Percentiles rank a stretch among this genome's conserved stretches.
phyloP scores from a whole-genome alignment of 2,329 filamentous ascomycete species.

The Triangularia setosa region DNA sequence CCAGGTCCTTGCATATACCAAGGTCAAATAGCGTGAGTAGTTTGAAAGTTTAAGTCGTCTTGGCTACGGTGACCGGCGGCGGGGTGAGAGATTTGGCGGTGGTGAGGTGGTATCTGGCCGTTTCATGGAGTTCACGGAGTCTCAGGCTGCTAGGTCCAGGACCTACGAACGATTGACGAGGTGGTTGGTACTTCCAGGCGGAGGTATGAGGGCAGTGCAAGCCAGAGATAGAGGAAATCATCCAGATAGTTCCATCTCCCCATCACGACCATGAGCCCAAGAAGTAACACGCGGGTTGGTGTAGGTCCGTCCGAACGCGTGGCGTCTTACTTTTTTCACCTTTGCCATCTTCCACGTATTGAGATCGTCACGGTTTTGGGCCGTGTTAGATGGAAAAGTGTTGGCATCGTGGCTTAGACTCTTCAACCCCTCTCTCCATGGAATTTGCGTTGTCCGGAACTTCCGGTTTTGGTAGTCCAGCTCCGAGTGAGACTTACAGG shows the following conservation, averaged over 20 bases:
- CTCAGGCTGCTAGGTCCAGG: not conserved
- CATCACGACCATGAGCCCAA: not conserved
- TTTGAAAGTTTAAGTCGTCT: not conserved
- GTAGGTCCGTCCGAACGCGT: not conserved
- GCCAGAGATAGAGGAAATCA: too few relatives aligned
- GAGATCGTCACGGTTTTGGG: too few relatives aligned
- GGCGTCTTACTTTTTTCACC: not conserved
- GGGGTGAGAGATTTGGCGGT: not conserved
- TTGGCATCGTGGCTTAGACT: not conserved
- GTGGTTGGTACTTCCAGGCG: too few relatives aligned
- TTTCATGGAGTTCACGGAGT: not conserved
- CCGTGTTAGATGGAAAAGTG: not conserved
- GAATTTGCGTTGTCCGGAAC: not conserved
- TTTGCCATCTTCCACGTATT: not conserved
- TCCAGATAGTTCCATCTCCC: too few relatives aligned
- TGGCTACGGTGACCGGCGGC: not conserved
- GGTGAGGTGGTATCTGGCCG: not conserved
- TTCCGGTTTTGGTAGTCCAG: not conserved
- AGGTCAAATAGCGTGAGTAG: not conserved
- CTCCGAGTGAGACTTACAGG: not conserved
- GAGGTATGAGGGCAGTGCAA: too few relatives aligned
- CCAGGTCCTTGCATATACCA: not conserved
- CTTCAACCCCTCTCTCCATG: not conserved
- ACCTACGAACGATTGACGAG: too few relatives aligned
- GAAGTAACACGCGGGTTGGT: not conserved